phyloP scores from a whole-genome alignment of 257 asterid species.

The Solanum sparsipilum region DNA sequence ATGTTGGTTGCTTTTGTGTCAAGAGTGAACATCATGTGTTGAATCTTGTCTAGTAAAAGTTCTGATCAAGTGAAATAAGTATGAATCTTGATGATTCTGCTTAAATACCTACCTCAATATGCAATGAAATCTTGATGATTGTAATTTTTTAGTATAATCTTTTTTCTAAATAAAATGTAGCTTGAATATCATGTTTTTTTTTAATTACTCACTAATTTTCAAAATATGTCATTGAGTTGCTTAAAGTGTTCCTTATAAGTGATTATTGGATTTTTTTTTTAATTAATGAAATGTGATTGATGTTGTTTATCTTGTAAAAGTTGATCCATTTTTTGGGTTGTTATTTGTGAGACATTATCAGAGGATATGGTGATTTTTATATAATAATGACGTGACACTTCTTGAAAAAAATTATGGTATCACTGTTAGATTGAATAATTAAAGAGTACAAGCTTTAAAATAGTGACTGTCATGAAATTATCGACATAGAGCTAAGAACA shows the following conservation, averaged over 20 bases:
- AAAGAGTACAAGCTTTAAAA: neutral
- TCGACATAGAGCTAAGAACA: constrained; percentile 26
- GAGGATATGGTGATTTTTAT: too few species aligned
- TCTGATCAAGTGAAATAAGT: constrained; percentile 1
- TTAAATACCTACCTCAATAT: constrained; percentile 13
- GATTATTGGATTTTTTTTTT: neutral
- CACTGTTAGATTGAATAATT: neutral
- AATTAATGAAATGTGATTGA: neutral
- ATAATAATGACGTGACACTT: too few species aligned
- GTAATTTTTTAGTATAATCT: too few species aligned
- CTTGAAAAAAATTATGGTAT: too few species aligned
- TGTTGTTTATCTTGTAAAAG: too few species aligned
- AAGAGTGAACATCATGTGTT: neutral
- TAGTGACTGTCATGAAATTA: neutral
- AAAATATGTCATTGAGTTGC: too few species aligned
- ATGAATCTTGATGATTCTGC: constrained; percentile 7
- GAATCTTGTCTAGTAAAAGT: constrained; percentile 6
- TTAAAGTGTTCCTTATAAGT: neutral
- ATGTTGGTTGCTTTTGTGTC: neutral
- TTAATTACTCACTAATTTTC: neutral
- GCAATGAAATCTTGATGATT: neutral
- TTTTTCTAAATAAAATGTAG: neutral
- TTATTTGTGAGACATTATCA: too few species aligned
- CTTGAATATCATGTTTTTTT: neutral
- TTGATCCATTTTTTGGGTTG: too few species aligned